Base-by-base conservation (phyloP, 768 basidiomycete genomes). In the Leccinum broughii region DNA sequence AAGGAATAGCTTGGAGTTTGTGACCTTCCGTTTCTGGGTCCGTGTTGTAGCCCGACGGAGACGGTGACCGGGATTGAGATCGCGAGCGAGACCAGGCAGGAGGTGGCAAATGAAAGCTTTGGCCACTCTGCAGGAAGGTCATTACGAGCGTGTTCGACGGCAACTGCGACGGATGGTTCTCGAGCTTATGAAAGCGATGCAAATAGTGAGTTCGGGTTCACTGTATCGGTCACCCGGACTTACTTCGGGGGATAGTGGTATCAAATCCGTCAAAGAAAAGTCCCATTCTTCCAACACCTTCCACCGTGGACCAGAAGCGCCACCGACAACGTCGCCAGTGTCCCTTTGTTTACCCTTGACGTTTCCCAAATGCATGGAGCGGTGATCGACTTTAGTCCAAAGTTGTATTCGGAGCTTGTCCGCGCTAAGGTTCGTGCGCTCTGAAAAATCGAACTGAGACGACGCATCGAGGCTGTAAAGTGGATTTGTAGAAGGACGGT, bases 401-500 rank as follows among this genome's bases (percentile, higher is more conserved):
- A 89, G 69, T 64, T 84, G 82, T 2, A 90, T 76, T 41, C 74
- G 83, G 60, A 92, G 66, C 46, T 67, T 77, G 51, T 81, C 75
- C 3, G 80, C 78, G 62, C 81, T 81, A n/a, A 82, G 70, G 66
- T 90, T 78, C 2, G 81, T 78, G 75, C 81, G 82, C 17, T 77
- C 72, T 0, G 82, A 78, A 67, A 88, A 87, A 53, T 87, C 85
- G 28, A 72, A 73, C 34, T 77, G 71, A 6, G 80, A 77, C 14
- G 68, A 75, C 7, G 79, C 70, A 66, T 94, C 86, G 17, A 90
- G 75, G 1, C 78, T 57, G 66, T 93, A 96, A 24, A 78, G 73
- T 1, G 95, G 95, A 70, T 93, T 91, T 1, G 89, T 94, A 1
- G 94, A 95, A 4, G 93, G 89, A 24, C 78, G 81, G 70, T 94